phyloP scores from a whole-genome alignment of 805 yeast species.

The Phaffomyces antillensis region DNA sequence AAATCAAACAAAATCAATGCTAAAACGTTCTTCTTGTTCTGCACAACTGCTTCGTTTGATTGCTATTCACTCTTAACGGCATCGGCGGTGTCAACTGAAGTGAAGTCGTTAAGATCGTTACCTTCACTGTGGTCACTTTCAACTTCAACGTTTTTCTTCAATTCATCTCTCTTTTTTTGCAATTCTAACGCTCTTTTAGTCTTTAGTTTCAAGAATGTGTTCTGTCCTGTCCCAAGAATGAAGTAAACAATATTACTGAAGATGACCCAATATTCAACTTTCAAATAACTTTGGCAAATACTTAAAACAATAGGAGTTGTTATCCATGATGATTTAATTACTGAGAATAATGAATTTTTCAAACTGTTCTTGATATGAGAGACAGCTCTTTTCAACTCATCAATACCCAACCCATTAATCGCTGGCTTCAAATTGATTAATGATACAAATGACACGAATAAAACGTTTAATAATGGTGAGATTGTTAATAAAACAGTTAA shows the following conservation, averaged over 20 bases:
- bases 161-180: conserved; percentile 15
- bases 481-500: conserved; percentile 44
- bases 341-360: conserved; percentile 35
- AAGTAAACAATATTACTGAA: conserved; percentile 54
- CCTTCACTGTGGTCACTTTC: conserved; percentile 1
- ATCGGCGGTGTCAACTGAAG: no score
- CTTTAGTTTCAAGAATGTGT: conserved; percentile 42
- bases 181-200: conserved; percentile 18
- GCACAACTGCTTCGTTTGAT: no score
- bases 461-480: conserved; percentile 44
- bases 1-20: conserved; percentile 7
- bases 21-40: background rate
- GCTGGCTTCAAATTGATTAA: conserved; percentile 33
- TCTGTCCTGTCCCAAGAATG: conserved; percentile 55
- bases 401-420: conserved; percentile 8
- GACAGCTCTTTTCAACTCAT: conserved; percentile 12
- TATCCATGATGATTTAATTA: conserved; percentile 46
- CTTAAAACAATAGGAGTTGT: conserved; percentile 45
- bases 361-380: conserved; percentile 23
- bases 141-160: conserved; percentile 14
- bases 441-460: conserved; percentile 47
- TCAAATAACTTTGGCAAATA: conserved; percentile 49
- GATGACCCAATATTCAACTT: conserved; percentile 58
- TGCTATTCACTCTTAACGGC: no score
- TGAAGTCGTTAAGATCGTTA: no score